Base-by-base conservation (phyloP, 1,284 basidiomycete species). In the Ganoderma meredithae region DNA sequence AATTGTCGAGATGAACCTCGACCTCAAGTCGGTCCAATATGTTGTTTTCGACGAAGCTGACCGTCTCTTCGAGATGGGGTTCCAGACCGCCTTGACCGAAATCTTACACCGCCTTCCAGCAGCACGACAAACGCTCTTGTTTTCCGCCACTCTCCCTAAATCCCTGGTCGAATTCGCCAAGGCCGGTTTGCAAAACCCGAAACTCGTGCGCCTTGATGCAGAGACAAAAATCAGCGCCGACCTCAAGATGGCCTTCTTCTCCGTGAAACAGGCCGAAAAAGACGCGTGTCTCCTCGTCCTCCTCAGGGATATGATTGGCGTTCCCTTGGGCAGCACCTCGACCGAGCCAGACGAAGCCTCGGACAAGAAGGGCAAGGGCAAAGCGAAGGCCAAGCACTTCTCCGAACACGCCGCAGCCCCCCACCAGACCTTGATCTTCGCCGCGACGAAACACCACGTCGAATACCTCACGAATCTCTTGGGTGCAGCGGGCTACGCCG, bases 41-140 rank as follows among this genome's bases (percentile, higher is more conserved):
- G 90, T 97, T 66, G 94, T 99, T 22, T 99, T 99, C 75, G 98
- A 99, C 78, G 98, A 99, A 82, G 98, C 98, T 0, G 98, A 99
- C 80, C 90, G 96, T 43, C 87, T 99, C 15, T 99, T 99, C 79
- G 98, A 99, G 78, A 96, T 99, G 92, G 97, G 97, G 17, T 99
- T 99, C 79, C 94, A 95, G 74, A 90, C 92, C 3, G 95, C 98
- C 62, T 85, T 99, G 40, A 92, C 91, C 67, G 97, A 99, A 80
- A 96, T 99, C 73, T 83, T 99, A 3, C 86, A 92, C 73, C 93
- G 96, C 36, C 89, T 99, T 43, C 96, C 97, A 15, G 74, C 90
- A 0, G 88, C 89, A 4, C 89, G 98, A 27, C 98, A 99, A 81
- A 98, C 96, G 2, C 86, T 97, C 40, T 86, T 99, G 3, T 99